phyloP scores from a whole-genome alignment of 2,329 filamentous ascomycete species.

The Westerdykella aurantiaca region DNA sequence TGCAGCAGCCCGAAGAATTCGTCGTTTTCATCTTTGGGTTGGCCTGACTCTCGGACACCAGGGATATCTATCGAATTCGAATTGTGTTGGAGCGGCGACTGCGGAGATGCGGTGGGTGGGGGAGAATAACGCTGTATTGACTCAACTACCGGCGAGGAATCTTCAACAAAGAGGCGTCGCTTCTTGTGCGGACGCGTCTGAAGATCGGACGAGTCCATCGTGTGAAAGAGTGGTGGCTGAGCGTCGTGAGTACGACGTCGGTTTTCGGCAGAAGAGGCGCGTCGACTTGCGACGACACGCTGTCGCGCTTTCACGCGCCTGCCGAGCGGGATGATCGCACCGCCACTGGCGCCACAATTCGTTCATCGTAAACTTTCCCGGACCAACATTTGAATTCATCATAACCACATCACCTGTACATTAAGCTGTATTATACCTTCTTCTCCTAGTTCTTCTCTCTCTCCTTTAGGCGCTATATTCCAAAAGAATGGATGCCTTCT shows the following conservation, averaged over 20 bases:
- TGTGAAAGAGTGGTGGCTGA: conserved; percentile 4
- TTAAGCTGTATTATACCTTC: conserved; percentile 1
- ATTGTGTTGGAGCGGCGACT: conserved; percentile 12
- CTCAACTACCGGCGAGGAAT: conserved; percentile 30
- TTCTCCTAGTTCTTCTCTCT: neutral
- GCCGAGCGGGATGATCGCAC: conserved; percentile 17
- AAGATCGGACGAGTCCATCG: conserved; percentile 39
- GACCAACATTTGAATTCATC: no score
- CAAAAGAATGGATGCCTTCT: no score
- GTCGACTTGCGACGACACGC: conserved; percentile 21
- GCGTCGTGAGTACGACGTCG: conserved; percentile 1
- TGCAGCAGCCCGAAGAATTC: conserved; percentile 51
- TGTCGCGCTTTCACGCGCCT: conserved; percentile 21
- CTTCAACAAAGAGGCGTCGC: conserved; percentile 57
- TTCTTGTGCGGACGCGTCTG: conserved; percentile 56
- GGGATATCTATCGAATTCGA: conserved; percentile 2
- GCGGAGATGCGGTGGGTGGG: conserved; percentile 27
- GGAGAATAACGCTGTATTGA: conserved; percentile 21
- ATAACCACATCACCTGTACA: conserved; percentile 1
- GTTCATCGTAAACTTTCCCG: conserved; percentile 3
- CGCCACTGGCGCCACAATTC: conserved; percentile 9
- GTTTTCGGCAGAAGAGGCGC: conserved; percentile 13
- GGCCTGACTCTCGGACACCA: conserved; percentile 5
- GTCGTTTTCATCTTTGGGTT: conserved; percentile 13
- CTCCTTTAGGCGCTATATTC: no score